Conservation (phyloP, 2,329 filamentous ascomycete genomes). For the Blumeria graminis region DNA sequence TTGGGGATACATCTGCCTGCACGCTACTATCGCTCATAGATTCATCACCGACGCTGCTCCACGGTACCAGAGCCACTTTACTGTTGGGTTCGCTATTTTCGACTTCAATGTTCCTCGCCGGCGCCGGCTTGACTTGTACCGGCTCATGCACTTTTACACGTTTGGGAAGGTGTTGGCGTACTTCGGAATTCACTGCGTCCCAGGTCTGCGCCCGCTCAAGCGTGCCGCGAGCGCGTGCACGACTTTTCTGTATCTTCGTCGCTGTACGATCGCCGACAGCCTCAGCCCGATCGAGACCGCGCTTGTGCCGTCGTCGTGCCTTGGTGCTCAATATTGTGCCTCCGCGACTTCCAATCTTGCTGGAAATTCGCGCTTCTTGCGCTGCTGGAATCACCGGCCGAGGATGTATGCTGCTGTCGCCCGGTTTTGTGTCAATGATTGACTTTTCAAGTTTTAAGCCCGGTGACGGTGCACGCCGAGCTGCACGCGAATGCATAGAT, state of each 20-base stretch:
- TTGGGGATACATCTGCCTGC: too few relatives aligned
- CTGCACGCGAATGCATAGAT: constrained; percentile 51
- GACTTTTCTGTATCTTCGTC: constrained; percentile 30
- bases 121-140: too few relatives aligned
- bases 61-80: too few relatives aligned
- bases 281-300: constrained; percentile 32
- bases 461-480: constrained; percentile 46
- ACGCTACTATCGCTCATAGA: too few relatives aligned
- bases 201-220: constrained; percentile 28
- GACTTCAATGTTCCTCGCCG: too few relatives aligned
- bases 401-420: constrained; percentile 22
- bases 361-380: constrained; percentile 39
- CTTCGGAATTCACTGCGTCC: constrained; percentile 17
- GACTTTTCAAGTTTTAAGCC: constrained; percentile 50
- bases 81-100: too few relatives aligned
- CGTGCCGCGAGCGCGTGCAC: constrained; percentile 22
- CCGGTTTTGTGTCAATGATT: constrained; percentile 32
- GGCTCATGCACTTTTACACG: too few relatives aligned
- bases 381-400: constrained; percentile 45
- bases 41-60: too few relatives aligned
- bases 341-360: constrained; percentile 35
- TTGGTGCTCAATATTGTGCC: constrained; percentile 29
- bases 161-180: too few relatives aligned
- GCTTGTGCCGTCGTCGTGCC: constrained; percentile 30
- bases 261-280: constrained; percentile 33